Evolutionary conservation across 371 early-diverging fungal species (phyloP), one percentile per base, ranked within the genome.

Genomic region (Mycotypha africana): DNA sequence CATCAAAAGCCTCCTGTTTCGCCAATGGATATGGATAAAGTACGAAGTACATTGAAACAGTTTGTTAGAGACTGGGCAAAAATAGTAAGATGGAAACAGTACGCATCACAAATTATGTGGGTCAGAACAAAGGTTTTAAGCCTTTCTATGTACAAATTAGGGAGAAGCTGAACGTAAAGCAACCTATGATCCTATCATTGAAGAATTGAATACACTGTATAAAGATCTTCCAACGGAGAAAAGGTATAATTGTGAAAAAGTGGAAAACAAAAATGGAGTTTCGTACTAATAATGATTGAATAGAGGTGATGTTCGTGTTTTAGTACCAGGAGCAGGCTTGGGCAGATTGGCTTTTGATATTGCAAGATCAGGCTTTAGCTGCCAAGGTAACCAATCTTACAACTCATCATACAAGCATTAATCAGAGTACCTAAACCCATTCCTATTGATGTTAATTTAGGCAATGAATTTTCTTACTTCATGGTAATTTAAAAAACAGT

Each of bases 31-130:
- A 87, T 93, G 85, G 93, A 92, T 60, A 90, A 89, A 70, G 84
- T 94, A 4, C 78, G 85, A 23, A 85, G 84, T 46, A 93, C 93
- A 1, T 60, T 97, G 45, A 85, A 88, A 53, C 93, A 92, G 60
- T 88, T 95, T 73, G 92, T 92, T 22, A 74, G 97, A 28, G 97
- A 97, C 58, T 97, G 97, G 97, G 74, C 88, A 14, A 42, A 47
- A 33, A 49, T 48, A 42, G 45, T 52, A 44, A 16, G 20, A 24
- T 23, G 9, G 3, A 28, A 23, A 24, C 4, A 28, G 11, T 8
- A 28, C 5, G 11, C 5, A 28, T 8, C 5, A 28, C 5, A 28
- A 28, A 28, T 8, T 8, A 28, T 8, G 28, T 28, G 28, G 11
- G 8, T 5, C 5, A 28, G 28, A 28, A 28, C 11, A 11, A 5